Conservation (phyloP, 805 yeast genomes). For the Spathaspora hagerdaliae region DNA sequence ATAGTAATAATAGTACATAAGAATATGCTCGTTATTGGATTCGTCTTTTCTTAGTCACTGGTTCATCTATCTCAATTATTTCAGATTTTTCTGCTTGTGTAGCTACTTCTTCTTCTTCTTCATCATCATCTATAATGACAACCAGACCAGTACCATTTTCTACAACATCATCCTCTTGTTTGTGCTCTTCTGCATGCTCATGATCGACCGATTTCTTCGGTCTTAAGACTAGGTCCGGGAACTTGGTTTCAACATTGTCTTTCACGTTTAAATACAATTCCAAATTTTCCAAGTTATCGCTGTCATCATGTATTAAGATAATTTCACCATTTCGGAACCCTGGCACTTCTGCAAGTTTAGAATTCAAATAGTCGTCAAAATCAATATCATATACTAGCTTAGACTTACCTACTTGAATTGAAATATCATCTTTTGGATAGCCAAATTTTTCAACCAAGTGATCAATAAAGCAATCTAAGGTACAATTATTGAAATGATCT, state of each 20-base stretch:
- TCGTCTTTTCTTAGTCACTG: constrained; percentile 7
- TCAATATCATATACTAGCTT: constrained; percentile 78
- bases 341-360: constrained; percentile 42
- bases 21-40: background rate
- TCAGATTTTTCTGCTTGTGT: constrained; percentile 1
- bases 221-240: constrained; percentile 12
- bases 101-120: constrained; percentile 6
- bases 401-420: constrained; percentile 55
- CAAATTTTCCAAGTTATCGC: constrained; percentile 57
- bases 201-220: constrained; percentile 9
- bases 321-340: constrained; percentile 61
- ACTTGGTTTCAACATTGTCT: constrained; percentile 4
- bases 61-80: constrained; percentile 8
- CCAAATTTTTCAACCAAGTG: constrained; percentile 45
- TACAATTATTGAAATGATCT: constrained; percentile 17
- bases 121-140: constrained; percentile 11
- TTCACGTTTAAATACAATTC: constrained; percentile 51
- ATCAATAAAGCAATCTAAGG: constrained; percentile 51
- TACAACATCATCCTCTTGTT: background rate
- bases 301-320: constrained; percentile 75
- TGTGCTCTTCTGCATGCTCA: constrained; percentile 2
- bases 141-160: background rate
- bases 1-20: background rate
- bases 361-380: constrained; percentile 70
- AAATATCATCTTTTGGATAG: constrained; percentile 48